These are phyloP conservation scores for Claviceps humidiphila DNA, from an alignment of 2,329 filamentous ascomycete genomes.

Conservation along the genomic window DNA sequence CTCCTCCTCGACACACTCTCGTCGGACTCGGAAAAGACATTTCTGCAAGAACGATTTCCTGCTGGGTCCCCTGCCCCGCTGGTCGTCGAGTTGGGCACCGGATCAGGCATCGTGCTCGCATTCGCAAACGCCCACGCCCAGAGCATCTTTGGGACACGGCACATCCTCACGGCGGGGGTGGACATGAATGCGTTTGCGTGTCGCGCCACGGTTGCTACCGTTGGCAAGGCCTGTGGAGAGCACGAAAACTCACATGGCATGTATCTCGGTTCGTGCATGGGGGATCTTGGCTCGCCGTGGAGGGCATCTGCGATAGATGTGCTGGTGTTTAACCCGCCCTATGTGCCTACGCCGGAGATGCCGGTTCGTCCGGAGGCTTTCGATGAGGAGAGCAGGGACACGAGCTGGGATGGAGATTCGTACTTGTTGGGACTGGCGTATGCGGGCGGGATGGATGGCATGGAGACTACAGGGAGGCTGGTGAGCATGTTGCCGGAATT, in stretches of 20 bases:
- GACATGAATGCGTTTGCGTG: constrained; percentile 85
- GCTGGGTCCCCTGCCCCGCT: constrained; percentile 39
- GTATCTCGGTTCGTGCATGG: constrained; percentile 55
- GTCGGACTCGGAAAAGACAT: constrained; percentile 50
- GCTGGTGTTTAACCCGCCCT: constrained; percentile 92
- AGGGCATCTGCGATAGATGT: constrained; percentile 54
- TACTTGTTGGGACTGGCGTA: constrained; percentile 76
- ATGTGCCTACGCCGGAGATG: constrained; percentile 73
- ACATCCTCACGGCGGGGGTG: constrained; percentile 60
- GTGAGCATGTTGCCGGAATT: constrained; percentile 54
- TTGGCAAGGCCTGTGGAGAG: constrained; percentile 30
- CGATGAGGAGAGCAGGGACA: constrained; percentile 12
- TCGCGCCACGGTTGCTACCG: constrained; percentile 57
- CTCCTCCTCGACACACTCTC: constrained; percentile 87
- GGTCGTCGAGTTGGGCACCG: constrained; percentile 75
- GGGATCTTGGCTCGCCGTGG: constrained; percentile 55
- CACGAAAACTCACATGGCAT: constrained; percentile 25
- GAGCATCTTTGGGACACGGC: constrained; percentile 56
- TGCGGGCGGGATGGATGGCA: constrained; percentile 77
- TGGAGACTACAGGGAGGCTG: constrained; percentile 81
- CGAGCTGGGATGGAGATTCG: constrained; percentile 63
- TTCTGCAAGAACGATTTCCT: constrained; percentile 52
- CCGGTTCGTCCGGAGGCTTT: constrained; percentile 36
- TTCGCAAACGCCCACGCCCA: constrained; percentile 68
- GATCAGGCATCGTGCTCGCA: constrained; percentile 85